A percentile compares a stretch with the other conserved stretches of the same genome.
Evolutionary conservation across 2,329 filamentous ascomycete genomes (phyloP).

Genomic region (Cytospora leucostoma): DNA sequence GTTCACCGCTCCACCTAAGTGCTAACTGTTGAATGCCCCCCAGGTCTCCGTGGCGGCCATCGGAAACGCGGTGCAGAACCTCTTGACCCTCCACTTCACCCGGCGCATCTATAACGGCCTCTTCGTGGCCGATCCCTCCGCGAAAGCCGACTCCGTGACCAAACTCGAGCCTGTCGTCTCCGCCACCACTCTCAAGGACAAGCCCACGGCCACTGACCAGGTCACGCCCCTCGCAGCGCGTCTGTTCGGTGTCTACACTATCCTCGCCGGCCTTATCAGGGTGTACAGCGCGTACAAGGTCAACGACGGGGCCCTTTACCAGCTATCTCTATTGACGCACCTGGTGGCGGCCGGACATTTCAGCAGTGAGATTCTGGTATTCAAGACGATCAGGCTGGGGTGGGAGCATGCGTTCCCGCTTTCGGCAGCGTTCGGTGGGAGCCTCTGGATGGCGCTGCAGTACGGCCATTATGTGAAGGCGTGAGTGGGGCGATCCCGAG

Average conservation of each 20-base stretch:
- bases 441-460: conserved; percentile 66
- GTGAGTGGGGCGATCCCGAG: not conserved
- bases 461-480: conserved; percentile 65
- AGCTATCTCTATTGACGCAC: conserved; percentile 81
- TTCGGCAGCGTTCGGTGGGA: conserved; percentile 44
- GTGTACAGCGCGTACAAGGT: conserved; percentile 85
- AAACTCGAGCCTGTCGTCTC: conserved; percentile 55
- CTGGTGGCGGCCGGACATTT: conserved; percentile 77
- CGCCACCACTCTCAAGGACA: conserved; percentile 46
- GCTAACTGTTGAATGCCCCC: not conserved
- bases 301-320: conserved; percentile 69
- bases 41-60: conserved; percentile 82
- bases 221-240: conserved; percentile 76
- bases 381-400: conserved; percentile 70
- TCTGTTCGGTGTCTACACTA: conserved; percentile 86
- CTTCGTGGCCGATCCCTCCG: conserved; percentile 53
- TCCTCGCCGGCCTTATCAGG: conserved; percentile 74
- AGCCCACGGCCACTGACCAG: conserved; percentile 54
- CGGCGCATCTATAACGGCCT: conserved; percentile 80
- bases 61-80: conserved; percentile 83
- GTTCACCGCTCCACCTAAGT: not conserved
- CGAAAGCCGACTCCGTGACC: conserved; percentile 42
- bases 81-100: conserved; percentile 77
- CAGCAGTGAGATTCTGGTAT: conserved; percentile 76
- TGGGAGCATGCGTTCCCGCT: conserved; percentile 59